A percentile compares a stretch with the other conserved stretches of the same genome.
Evolutionary conservation across 495 filamentous ascomycete species (phyloP).

Genomic region (Penicillium crystallinum): DNA sequence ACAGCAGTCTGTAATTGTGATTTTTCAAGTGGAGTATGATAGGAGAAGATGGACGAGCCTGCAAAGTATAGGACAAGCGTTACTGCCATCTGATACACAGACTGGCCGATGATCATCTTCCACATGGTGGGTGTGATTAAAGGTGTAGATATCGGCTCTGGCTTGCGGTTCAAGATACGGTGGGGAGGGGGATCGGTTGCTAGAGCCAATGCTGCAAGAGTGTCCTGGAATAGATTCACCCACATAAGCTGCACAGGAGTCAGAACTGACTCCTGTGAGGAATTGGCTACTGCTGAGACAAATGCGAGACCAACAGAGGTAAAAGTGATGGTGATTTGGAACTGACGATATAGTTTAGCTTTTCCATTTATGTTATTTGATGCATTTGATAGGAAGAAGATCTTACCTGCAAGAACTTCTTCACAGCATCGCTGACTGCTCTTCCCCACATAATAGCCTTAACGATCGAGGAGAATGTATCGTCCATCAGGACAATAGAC

Average conservation of each 20-base stretch:
- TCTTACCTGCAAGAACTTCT: conserved; percentile 63
- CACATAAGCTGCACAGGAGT: conserved; percentile 73
- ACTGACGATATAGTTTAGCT: too few relatives aligned
- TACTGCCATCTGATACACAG: conserved; percentile 64
- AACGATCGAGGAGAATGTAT: conserved; percentile 74
- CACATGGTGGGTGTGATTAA: conserved; percentile 67
- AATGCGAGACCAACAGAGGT: conserved; percentile 69
- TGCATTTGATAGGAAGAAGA: too few relatives aligned
- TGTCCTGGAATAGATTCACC: conserved; percentile 81
- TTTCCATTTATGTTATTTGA: too few relatives aligned
- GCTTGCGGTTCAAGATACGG: conserved; percentile 57
- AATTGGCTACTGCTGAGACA: conserved; percentile 56
- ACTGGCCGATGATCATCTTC: conserved; percentile 77
- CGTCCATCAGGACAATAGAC: conserved; percentile 73
- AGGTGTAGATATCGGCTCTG: conserved; percentile 60
- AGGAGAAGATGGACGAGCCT: conserved; percentile 49
- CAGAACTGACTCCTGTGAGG: conserved; percentile 56
- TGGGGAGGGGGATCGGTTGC: conserved; percentile 66
- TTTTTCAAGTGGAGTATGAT: not conserved
- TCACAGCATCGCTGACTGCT: conserved; percentile 68
- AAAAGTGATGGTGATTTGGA: conserved; percentile 75
- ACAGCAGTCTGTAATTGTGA: conserved; percentile 53
- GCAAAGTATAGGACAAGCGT: conserved; percentile 64
- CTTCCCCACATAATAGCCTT: conserved; percentile 73
- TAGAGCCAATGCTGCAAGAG: conserved; percentile 68